Evolutionary conservation across 257 asterid genomes (phyloP).

Genomic region (Nicotiana knightiana): DNA sequence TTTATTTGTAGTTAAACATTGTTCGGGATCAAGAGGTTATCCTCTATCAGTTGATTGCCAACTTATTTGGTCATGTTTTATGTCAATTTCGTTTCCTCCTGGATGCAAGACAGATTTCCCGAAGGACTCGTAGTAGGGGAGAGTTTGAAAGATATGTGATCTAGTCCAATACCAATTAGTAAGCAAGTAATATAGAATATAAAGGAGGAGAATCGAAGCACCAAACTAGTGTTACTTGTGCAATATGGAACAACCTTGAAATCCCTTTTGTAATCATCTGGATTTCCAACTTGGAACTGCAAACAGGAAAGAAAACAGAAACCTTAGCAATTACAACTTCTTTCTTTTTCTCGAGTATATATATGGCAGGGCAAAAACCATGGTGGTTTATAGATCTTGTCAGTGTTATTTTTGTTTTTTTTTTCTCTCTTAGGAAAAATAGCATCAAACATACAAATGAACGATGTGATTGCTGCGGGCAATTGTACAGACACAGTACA

Average conservation of each 20-base stretch:
- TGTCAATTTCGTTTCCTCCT: neutral
- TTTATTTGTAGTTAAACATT: neutral
- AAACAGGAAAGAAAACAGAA: conserved; percentile 9
- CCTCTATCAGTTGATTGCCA: neutral
- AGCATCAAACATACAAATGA: conserved; percentile 13
- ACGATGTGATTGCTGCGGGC: conserved; percentile 16
- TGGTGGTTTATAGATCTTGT: conserved; percentile 39
- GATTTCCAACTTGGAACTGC: conserved; percentile 24
- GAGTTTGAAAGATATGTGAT: neutral
- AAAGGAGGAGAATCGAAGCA: too few relatives aligned
- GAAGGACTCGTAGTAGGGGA: conserved; percentile 40
- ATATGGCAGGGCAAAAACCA: conserved; percentile 26
- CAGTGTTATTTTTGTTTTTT: conserved; percentile 23
- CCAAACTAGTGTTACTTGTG: too few relatives aligned
- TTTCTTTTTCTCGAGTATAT: conserved; percentile 3
- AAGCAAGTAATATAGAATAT: too few relatives aligned
- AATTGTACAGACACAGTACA: conserved; percentile 11
- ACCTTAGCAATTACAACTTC: conserved; percentile 14
- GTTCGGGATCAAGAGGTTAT: neutral
- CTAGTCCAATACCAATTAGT: too few relatives aligned
- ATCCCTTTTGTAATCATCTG: conserved; percentile 21
- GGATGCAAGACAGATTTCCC: conserved; percentile 28
- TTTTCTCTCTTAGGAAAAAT: conserved; percentile 26
- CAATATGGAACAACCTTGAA: conserved; percentile 4
- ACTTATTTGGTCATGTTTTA: neutral